Conservation (phyloP, 2,329 filamentous ascomycete species). For the Kalaharituber pfeilii region DNA sequence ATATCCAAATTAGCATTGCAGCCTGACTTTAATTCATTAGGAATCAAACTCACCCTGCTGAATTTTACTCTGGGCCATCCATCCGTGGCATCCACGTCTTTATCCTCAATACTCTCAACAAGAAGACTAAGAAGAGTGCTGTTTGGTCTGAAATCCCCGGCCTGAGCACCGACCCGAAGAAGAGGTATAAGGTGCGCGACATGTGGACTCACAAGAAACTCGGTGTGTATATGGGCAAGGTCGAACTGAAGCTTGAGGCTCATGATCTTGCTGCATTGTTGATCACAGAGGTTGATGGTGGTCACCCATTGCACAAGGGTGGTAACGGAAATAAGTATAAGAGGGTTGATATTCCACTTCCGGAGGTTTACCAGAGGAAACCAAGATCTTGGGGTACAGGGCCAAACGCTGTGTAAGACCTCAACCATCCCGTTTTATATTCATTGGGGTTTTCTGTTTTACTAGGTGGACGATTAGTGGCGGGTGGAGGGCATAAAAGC, state of each 20-base stretch:
- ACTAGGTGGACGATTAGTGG: no score
- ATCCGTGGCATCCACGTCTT: slow-evolving; percentile 32
- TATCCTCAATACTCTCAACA: slow-evolving; percentile 31
- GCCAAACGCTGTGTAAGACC: not conserved
- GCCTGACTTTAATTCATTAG: no score
- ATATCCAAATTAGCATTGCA: no score
- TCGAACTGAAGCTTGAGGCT: slow-evolving; percentile 23
- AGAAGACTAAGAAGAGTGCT: slow-evolving; percentile 26
- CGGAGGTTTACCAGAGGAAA: slow-evolving; percentile 13
- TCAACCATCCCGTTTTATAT: no score
- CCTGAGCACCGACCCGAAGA: slow-evolving; percentile 21
- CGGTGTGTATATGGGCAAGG: slow-evolving; percentile 25
- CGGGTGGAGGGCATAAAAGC: no score
- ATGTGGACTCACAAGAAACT: slow-evolving; percentile 33
- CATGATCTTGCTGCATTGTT: slow-evolving; percentile 26
- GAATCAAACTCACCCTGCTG: slow-evolving; percentile 33
- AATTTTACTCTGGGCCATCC: slow-evolving; percentile 34
- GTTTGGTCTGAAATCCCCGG: slow-evolving; percentile 32
- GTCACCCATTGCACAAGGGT: slow-evolving; percentile 9
- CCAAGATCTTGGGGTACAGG: slow-evolving; percentile 6
- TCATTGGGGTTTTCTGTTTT: no score
- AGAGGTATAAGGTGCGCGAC: slow-evolving; percentile 30
- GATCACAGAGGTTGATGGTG: slow-evolving; percentile 19
- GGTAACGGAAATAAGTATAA: slow-evolving; percentile 12
- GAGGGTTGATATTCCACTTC: slow-evolving; percentile 2